Percentiles rank a stretch among this genome's conserved stretches.
These are phyloP conservation scores for Mortierella sp. DNA, from an alignment of 371 early-diverging fungal genomes.

Conservation along the genomic window DNA sequence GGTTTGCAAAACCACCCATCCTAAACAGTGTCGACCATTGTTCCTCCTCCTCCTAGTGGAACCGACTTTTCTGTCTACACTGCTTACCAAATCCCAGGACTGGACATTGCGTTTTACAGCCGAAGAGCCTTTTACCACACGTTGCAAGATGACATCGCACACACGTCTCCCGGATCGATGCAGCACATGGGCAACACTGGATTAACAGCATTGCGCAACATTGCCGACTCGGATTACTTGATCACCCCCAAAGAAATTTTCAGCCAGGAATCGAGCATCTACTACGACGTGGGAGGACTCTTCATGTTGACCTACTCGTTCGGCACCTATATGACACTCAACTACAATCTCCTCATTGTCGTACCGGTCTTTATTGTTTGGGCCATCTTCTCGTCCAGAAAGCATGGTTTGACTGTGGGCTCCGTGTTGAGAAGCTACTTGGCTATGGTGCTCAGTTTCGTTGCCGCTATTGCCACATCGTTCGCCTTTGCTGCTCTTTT, in stretches of 20 bases:
- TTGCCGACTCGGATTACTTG: constrained; percentile 58
- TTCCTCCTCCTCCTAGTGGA: too few relatives aligned
- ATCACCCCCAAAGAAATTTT: constrained; percentile 43
- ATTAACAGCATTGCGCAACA: constrained; percentile 55
- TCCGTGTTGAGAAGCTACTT: constrained; percentile 26
- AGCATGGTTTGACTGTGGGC: constrained; percentile 22
- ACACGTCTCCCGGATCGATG: constrained; percentile 62
- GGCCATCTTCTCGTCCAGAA: constrained; percentile 29
- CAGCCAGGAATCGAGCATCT: constrained; percentile 53
- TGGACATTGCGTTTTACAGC: constrained; percentile 80
- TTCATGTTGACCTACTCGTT: constrained; percentile 63
- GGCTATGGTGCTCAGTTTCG: constrained; percentile 30
- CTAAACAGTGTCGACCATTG: too few relatives aligned
- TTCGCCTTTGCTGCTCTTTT: constrained; percentile 20
- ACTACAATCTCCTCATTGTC: constrained; percentile 55
- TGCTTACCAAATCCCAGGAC: constrained; percentile 68
- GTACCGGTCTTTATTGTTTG: constrained; percentile 54
- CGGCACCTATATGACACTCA: constrained; percentile 53
- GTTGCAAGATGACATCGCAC: constrained; percentile 63
- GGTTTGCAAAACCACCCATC: too few relatives aligned
- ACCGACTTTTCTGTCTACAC: constrained; percentile 78
- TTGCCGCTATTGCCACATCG: constrained; percentile 19
- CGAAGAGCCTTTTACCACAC: constrained; percentile 80
- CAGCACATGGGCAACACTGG: constrained; percentile 75
- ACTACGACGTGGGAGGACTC: constrained; percentile 65